Evolutionary conservation across 1,139 yeast genomes (phyloP), one percentile per base, ranked within the genome.

Genomic region (Diutina catenulata): DNA sequence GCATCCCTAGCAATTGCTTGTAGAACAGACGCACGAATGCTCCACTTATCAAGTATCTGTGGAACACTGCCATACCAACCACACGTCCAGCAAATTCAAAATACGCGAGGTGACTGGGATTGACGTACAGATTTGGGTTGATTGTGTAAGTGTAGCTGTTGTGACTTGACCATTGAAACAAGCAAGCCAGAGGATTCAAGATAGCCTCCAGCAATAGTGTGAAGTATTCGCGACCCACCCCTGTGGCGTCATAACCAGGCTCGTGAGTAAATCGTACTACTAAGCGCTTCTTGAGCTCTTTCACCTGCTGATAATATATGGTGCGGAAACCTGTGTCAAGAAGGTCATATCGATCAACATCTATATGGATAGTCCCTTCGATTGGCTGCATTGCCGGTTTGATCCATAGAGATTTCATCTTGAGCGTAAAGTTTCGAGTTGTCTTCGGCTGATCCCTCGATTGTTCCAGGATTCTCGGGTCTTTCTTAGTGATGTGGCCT

Each of bases 251-350:
- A 49, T 91, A 73, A 59, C 98, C 99, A 68, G 91, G 98, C 67
- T 91, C 99, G 44, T 98, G 98, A 50, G 88, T 97, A 52, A 91
- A 91, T 58, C 91, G 88, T 59, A 91, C 91, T 97, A 91, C 91
- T 44, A 91, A 66, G 55, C 98, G 75, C 70, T 91, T 91, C 72
- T 91, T 93, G 62, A 91, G 73, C 55, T 91, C 98, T 59, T 87
- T 95, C 13, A 98, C 97, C 2, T 96, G 79, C 64, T 91, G 98
- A 58, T 98, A 79, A 97, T 91, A 91, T 40, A 91, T 80, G 59
- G 91, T 98, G 60, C 93, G 96, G 59, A 87, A 91, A 31, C 96
- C 84, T 59, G 91, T 98, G 62, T 91, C 98, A 57, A 91, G 87
- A 41, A 91, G 83, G 58, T 84, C 93, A 59, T 83, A 91, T 70